These are phyloP conservation scores for Rhododendron williamsianum DNA, from an alignment of 148 eudicot genomes.

Conservation along the genomic window DNA sequence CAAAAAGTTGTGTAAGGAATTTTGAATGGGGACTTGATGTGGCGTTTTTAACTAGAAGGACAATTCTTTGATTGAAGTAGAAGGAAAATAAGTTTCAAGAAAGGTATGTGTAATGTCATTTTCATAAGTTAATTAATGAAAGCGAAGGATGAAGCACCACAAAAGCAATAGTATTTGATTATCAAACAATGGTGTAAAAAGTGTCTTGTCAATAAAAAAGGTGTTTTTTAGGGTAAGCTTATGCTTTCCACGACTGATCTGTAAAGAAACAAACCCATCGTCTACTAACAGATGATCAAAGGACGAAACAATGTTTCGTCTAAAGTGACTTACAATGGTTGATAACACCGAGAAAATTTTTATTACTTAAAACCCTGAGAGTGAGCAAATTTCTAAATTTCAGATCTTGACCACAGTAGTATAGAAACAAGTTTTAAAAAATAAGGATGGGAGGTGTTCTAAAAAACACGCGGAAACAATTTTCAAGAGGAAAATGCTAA, in stretches of 20 bases:
- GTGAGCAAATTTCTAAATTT: neutral
- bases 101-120: neutral
- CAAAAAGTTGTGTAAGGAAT: neutral
- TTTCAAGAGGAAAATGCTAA: neutral
- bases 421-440: neutral
- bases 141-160: neutral
- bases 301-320: neutral
- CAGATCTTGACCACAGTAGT: neutral
- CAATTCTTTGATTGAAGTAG: conserved; percentile 8
- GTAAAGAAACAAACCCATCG: neutral
- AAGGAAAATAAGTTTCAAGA: neutral
- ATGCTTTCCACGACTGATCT: neutral
- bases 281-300: neutral
- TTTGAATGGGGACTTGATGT: neutral
- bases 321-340: neutral
- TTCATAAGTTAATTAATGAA: neutral
- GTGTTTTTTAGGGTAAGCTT: fast-evolving
- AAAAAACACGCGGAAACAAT: neutral
- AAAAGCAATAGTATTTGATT: neutral
- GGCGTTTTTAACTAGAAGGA: neutral
- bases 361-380: neutral
- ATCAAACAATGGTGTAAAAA: neutral
- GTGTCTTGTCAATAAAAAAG: neutral
- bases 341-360: neutral
- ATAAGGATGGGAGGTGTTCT: neutral